phyloP scores from a whole-genome alignment of 768 basidiomycete species.

The Obba rivulosa region DNA sequence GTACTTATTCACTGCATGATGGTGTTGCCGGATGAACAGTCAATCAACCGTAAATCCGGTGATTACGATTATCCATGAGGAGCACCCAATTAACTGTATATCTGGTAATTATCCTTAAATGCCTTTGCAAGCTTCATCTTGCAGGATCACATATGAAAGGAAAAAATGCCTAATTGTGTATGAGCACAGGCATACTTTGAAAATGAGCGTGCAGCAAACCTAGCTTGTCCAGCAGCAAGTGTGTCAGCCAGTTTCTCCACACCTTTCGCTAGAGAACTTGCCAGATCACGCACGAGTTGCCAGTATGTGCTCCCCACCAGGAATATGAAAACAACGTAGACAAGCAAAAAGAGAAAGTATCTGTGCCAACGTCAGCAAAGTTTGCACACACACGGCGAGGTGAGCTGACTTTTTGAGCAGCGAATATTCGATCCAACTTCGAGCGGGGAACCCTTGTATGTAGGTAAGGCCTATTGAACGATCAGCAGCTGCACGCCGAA shows the following conservation, averaged over 20 bases:
- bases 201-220: slow-evolving; percentile 30
- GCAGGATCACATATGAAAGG: slow-evolving; percentile 77
- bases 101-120: too few species aligned
- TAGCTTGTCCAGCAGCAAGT: slow-evolving; percentile 70
- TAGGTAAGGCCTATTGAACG: slow-evolving; percentile 61
- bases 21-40: too few species aligned
- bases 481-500: background rate
- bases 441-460: slow-evolving; percentile 82
- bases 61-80: too few species aligned
- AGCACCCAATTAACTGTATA: too few species aligned
- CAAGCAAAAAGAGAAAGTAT: slow-evolving; percentile 88
- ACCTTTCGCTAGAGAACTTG: slow-evolving; percentile 89
- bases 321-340: slow-evolving; percentile 94
- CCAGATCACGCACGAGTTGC: slow-evolving; percentile 86
- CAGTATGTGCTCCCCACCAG: slow-evolving; percentile 87
- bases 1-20: too few species aligned
- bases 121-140: slow-evolving; percentile 47
- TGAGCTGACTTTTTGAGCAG: slow-evolving; percentile 77
- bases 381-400: background rate
- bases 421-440: slow-evolving; percentile 92
- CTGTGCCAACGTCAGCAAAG: slow-evolving; percentile 33
- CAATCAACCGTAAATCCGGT: too few species aligned
- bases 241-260: slow-evolving; percentile 89
- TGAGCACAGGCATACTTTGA: background rate
- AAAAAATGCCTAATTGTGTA: slow-evolving; percentile 60